Base-by-base conservation (phyloP, 345 rosid genomes). In the Angophora floribunda region DNA sequence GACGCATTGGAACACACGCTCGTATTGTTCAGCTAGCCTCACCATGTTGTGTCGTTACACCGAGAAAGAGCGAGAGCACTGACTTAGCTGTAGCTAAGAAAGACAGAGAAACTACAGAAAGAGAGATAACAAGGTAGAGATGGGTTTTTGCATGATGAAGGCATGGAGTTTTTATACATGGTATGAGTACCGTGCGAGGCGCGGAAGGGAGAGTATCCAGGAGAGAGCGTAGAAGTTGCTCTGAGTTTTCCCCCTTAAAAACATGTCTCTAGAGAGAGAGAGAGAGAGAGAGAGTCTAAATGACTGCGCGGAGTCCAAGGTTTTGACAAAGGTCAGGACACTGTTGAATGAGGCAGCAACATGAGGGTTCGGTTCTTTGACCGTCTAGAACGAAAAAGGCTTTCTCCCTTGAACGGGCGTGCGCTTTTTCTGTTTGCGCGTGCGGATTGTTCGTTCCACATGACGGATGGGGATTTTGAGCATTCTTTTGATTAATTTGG, bases 1-100 rank as follows among this genome's bases (percentile, higher is more conserved):
- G 7, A 75, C 19, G 49, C 49, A 9, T 26, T 4, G 28, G 28
- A 93, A 89, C 52, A 92, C 87, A 2, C 88, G 86, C 52, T 93
- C 91, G 8, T 88, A 91, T 7, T 85, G 91, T 49, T 51, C 88
- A 1, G 85, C 82, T 5, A 24, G 86, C 21, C 24, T 70, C 91
- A 67, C 88, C 57, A 80, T 89, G 10, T 21, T 49, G 7, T 17
- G 11, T 19, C 6, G 49, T 7, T 26, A 0, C 28, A 75, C 49
- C 82, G 41, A 36, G 41, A 4, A 41, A 41, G 41, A 41, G 7
- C 49, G 49, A 9, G 47, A 75, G 82, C 5, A 9, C 7, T 32
- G 16, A 8, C 79, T 17, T 4, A 19, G 82, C 26, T 75, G 26
- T 5, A 36, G 26, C 24, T 9, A 5, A 75, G 82, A 75, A 75